Evolutionary conservation across 305 asterid genomes (phyloP), one percentile per base, ranked within the genome.

Genomic region (Solanum chacoense): DNA sequence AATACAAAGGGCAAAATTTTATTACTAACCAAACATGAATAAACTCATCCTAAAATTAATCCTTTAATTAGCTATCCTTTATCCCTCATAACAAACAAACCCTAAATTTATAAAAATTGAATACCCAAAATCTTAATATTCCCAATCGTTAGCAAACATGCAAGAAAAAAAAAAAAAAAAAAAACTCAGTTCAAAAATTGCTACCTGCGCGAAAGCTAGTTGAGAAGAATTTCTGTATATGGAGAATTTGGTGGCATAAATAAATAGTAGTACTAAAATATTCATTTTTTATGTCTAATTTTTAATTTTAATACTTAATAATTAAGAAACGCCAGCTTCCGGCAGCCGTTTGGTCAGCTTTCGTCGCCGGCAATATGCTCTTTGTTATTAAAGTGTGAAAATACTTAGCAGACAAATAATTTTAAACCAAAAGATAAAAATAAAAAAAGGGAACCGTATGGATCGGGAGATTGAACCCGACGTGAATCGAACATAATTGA

Each of bases 401-500:
- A 3, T 50, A 50, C 1, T 9, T 16, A 50, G 4, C 10, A 50
- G n/a, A 50, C 65, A 50, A 50, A 6, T 50, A 50, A 50, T 18
- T 50, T 14, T 50, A 50, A 50, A 14, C 8, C 22, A 50, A 50
- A 14, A 6, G 59, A 45, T 45, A 13, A 45, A 45, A 45, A 13
- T 4, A 42, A 12, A 38, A 38, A 40, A 12, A 0, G 0, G 7
- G 63, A 45, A 45, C 63, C 63, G 8, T 37, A 0, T 37, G 40
- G 40, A 37, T 7, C 37, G 35, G 77, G 77, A 14, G 2, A 7
- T 55, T 59, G 69, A 55, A 55, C 40, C 97, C 93, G 94, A 94
- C 96, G 95, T 94, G 94, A 95, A 95, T 95, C 95, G 97, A 95
- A 95, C 98, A 95, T 42, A 13, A 13, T 50, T 50, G 0, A 50